Base-by-base conservation (phyloP, 1,284 basidiomycete species). In the Melampsora americana region DNA sequence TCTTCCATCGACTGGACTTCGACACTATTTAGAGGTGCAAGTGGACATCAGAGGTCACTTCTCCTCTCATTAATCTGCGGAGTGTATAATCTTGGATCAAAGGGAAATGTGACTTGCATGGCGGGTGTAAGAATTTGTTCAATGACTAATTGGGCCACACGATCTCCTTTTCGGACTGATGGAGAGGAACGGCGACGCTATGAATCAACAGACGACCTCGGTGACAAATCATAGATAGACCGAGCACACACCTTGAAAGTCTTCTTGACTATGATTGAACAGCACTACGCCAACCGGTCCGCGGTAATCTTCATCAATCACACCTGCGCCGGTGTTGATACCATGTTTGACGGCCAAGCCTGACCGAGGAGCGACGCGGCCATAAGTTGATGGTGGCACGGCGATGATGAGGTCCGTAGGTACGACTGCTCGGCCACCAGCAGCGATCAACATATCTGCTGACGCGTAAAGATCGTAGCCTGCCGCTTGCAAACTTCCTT, bases 271-370 rank as follows among this genome's bases (percentile, higher is more conserved):
- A 77, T 91, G 87, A 83, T 99, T 99, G 88, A 95, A 98, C 48
- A 99, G 86, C 32, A 99, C 86, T n/a, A 98, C 92, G 82, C 91
- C 94, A 72, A 99, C 88, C 9, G 89, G 85, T 5, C 96, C 95
- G 50, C 96, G 88, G 83, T 99, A 99, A 83, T 99, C 95, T 14
- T 92, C 90, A 79, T 99, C 96, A 77, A 99, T 89, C 23, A 99
- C 95, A 46, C 95, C 95, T 5, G 95, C 96, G 0, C 95, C 95
- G 0, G 92, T 95, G 82, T 96, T 92, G 78, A 99, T 97, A 87
- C 93, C 93, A 84, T 93, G 94, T 83, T 99, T 99, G 32, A 90
- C 90, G 4, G 95, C 95, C 95, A 80, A 16, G 5, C 95, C 95
- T 80, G 90, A 93, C 18, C 95, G 88, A 6, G 95, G 95, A 1